Evolutionary conservation across 306 rosid species (phyloP), one percentile per base, ranked within the genome.

Genomic region (Cercis canadensis): DNA sequence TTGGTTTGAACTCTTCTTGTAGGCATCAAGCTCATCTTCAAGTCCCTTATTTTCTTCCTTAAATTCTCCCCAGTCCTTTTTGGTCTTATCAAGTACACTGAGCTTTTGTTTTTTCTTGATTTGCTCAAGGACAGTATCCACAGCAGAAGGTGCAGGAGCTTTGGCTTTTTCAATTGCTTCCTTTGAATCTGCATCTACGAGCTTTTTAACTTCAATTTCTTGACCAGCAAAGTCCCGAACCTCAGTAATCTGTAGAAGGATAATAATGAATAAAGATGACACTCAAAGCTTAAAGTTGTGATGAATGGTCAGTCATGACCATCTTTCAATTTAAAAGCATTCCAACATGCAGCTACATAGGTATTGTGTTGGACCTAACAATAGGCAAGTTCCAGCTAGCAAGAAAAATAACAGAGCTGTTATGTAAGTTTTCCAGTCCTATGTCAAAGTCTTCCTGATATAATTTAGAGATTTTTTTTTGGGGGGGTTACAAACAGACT

Each of bases 21-120:
- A 95, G 44, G 97, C 92, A 82, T 91, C 99, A 84, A 95, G 87
- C 79, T 95, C 96, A 0, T 80, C 86, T 62, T 91, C 99, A 82
- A 91, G 21, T 31, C 95, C 89, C 72, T 74, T 88, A 43, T 83
- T 87, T 77, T 94, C 99, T 53, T 81, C 99, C 85, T 95, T 95
- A 66, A 67, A 95, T 86, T 89, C 99, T 55, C 99, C 99, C 99
- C 99, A 95, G 75, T 95, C 99, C 80, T 81, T 85, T 69, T 91
- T 95, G 1, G 96, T 87, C 86, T 95, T 95, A 80, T 91, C 99
- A 41, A 95, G 91, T 56, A 95, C 99, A 79, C 97, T 95, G 60
- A 95, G 99, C 77, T 91, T 95, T 61, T 59, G 92, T 68, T 91
- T 95, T 95, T 95, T 95, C 92, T 82, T 95, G 58, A 95, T 91